These are phyloP conservation scores for Niebla homalea DNA, from an alignment of 495 filamentous ascomycete genomes.

Conservation along the genomic window DNA sequence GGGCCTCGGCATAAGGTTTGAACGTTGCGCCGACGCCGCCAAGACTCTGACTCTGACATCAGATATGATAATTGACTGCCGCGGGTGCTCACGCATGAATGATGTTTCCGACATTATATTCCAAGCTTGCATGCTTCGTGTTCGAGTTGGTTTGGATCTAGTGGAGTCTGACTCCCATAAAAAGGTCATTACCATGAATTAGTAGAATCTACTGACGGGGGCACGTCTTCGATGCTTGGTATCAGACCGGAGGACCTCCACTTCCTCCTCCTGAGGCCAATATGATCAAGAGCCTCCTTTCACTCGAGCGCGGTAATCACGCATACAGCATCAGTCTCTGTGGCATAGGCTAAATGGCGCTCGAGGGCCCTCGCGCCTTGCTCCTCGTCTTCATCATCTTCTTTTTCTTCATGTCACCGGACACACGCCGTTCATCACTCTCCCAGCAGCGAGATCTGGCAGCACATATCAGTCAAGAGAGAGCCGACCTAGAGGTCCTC, in stretches of 20 bases:
- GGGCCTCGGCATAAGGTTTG: neutral
- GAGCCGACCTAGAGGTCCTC: constrained; percentile 47
- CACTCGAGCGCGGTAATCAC: neutral
- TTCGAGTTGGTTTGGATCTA: no score
- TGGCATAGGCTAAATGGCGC: constrained; percentile 1
- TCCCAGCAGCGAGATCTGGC: constrained; percentile 34
- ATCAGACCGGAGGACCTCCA: no score
- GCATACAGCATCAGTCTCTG: neutral
- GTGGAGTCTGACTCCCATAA: no score
- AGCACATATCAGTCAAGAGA: constrained; percentile 34
- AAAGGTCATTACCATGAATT: no score
- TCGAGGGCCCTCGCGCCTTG: constrained; percentile 28
- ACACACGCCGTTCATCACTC: constrained; percentile 30
- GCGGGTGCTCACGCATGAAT: no score
- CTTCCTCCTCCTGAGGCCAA: no score
- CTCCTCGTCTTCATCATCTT: constrained; percentile 37
- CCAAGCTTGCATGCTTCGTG: no score
- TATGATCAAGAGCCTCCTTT: neutral
- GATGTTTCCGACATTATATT: no score
- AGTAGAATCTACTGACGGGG: no score
- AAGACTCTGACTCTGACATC: no score
- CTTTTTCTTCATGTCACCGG: constrained; percentile 36
- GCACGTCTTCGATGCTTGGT: no score
- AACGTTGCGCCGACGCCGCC: neutral
- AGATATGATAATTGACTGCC: no score